Evolutionary conservation across 1,284 basidiomycete species (phyloP), one percentile per base, ranked within the genome.

Genomic region (Microbotryum scabiosae): DNA sequence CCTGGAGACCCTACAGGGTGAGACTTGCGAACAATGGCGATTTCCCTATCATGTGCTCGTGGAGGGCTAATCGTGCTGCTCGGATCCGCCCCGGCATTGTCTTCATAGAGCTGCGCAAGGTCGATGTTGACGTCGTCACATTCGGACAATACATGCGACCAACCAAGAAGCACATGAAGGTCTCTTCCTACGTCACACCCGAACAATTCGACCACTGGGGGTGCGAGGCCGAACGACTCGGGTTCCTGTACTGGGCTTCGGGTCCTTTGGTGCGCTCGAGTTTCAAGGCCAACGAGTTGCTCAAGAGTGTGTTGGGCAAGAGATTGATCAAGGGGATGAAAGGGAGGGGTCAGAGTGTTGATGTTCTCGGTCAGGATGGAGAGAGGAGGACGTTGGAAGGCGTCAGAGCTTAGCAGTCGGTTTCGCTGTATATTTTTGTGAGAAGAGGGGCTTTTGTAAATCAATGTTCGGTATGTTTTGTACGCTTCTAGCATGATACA

Each of bases 141-240:
- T 97, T 99, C 73, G 96, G 96, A 1, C 96, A 99, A 78, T 99
- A 99, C 77, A 98, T 99, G 96, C 86, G 96, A 51, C 96, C 96
- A 1, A 98, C 96, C 2, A 98, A 98, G 77, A 82, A 86, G 41
- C 96, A 98, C 76, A 98, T 99, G 96, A 98, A 97, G 76, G 96
- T 99, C 8, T 86, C 91, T 69, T 86, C 90, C 25, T 99, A 99
- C 72, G 91, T 98, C 20, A 83, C 88, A 64, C 96, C 96, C 0
- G 82, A 84, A 3, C 93, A 97, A 75, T 99, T 97, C 72, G 87
- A 89, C 60, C 79, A 82, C 62, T 99, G 94, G 94, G 91, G 88
- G 75, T 78, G 82, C 69, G 79, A 87, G 18, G 94, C 96, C 14
- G 90, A 97, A 73, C 83, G 84, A 62, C 85, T 97, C 81, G 93